Percentiles rank a stretch among this genome's conserved stretches.
phyloP scores from a whole-genome alignment of 2,329 filamentous ascomycete species.

The Ceratocystis ficicola region DNA sequence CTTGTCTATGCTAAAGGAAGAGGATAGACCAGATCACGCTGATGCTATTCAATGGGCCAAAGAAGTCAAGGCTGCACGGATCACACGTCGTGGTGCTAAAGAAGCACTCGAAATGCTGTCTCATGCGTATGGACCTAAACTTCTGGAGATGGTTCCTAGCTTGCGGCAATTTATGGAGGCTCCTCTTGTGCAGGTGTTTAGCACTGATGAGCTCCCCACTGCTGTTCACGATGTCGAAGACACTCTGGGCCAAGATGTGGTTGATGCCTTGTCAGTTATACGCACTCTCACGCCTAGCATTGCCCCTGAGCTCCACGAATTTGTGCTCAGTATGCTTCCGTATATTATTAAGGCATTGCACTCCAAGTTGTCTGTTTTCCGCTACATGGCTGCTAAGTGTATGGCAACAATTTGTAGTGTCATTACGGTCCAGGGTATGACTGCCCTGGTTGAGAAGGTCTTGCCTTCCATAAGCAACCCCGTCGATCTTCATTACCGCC shows the following conservation, averaged over 20 bases:
- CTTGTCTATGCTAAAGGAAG: slow-evolving; percentile 89
- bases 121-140: slow-evolving; percentile 58
- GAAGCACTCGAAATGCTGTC: slow-evolving; percentile 85
- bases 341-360: slow-evolving; percentile 78
- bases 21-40: slow-evolving; percentile 83
- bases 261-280: slow-evolving; percentile 86
- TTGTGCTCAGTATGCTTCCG: slow-evolving; percentile 73
- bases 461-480: slow-evolving; percentile 85
- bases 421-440: slow-evolving; percentile 91
- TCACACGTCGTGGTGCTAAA: slow-evolving; percentile 86
- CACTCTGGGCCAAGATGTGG: slow-evolving; percentile 75
- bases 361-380: slow-evolving; percentile 78
- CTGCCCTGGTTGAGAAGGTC: slow-evolving; percentile 84
- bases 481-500: slow-evolving; percentile 73
- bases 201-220: slow-evolving; percentile 50
- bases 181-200: slow-evolving; percentile 64
- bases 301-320: slow-evolving; percentile 59
- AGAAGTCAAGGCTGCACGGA: slow-evolving; percentile 77
- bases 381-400: slow-evolving; percentile 95
- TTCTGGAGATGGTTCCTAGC: slow-evolving; percentile 77
- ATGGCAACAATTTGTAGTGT: slow-evolving; percentile 95
- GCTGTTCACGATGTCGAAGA: slow-evolving; percentile 63
- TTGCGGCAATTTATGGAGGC: slow-evolving; percentile 69
- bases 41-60: slow-evolving; percentile 82
- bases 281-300: slow-evolving; percentile 89